A percentile compares a stretch with the other conserved stretches of the same genome.
These are phyloP conservation scores for Fusarium tricinctum DNA, from an alignment of 2,329 filamentous ascomycete species.

Conservation along the genomic window DNA sequence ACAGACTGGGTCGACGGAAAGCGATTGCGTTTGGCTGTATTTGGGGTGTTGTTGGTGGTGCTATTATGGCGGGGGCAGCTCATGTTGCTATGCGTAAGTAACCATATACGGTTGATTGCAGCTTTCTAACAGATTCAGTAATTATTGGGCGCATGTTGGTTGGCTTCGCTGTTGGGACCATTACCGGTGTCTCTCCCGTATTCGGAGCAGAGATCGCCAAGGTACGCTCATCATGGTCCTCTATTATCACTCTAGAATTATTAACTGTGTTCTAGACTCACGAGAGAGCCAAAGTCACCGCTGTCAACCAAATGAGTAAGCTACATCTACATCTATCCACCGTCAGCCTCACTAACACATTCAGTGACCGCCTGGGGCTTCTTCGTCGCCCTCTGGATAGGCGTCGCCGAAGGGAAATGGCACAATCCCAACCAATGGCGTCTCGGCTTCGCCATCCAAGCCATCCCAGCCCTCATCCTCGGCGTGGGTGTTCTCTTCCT, in stretches of 20 bases:
- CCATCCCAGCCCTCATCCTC: slow-evolving; percentile 54
- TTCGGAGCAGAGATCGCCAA: slow-evolving; percentile 60
- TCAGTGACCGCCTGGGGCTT: slow-evolving; percentile 59
- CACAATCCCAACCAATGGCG: slow-evolving; percentile 57
- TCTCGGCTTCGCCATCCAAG: slow-evolving; percentile 56
- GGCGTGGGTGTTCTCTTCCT: slow-evolving; percentile 55
- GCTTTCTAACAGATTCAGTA: slow-evolving; percentile 40
- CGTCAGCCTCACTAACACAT: background rate
- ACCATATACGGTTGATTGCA: rapidly evolving
- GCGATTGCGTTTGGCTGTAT: slow-evolving; percentile 59
- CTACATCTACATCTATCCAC: rapidly evolving
- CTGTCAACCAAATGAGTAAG: slow-evolving; percentile 59
- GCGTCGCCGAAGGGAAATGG: slow-evolving; percentile 57
- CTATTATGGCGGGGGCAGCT: slow-evolving; percentile 58
- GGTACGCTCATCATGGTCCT: slow-evolving; percentile 28
- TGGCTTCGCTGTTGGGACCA: slow-evolving; percentile 58
- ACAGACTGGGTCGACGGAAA: slow-evolving; percentile 55
- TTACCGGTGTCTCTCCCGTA: slow-evolving; percentile 58
- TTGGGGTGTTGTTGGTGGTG: slow-evolving; percentile 57
- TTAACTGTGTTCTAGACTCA: slow-evolving; percentile 46
- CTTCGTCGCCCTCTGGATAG: slow-evolving; percentile 58
- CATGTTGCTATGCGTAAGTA: slow-evolving; percentile 58
- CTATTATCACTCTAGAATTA: rapidly evolving
- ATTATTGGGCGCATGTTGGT: slow-evolving; percentile 57
- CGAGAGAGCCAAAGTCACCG: slow-evolving; percentile 57